These are phyloP conservation scores for Aspergillus calidoustus DNA, from an alignment of 2,329 filamentous ascomycete species.

Conservation along the genomic window DNA sequence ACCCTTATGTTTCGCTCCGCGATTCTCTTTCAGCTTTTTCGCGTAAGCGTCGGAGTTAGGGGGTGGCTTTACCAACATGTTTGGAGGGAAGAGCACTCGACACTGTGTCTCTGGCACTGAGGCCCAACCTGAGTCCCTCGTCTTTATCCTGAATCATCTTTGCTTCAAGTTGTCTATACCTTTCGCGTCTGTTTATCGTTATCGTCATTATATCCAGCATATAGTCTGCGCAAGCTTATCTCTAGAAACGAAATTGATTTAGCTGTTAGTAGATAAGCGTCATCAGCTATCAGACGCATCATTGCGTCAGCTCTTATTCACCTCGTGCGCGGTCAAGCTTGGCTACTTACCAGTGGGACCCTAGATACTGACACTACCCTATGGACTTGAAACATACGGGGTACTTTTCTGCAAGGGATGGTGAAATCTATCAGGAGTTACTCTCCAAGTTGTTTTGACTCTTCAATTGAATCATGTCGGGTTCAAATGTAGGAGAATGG, in stretches of 20 bases:
- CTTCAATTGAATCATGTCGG: not conserved
- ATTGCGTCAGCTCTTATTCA: not conserved
- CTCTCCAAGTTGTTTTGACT: not conserved
- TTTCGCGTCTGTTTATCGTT: not conserved
- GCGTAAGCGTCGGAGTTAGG: conserved; percentile 14
- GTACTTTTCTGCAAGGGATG: not conserved
- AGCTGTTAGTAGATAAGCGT: not conserved
- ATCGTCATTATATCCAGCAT: not conserved
- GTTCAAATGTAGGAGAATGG: too few relatives aligned
- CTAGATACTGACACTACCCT: not conserved
- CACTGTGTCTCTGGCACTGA: not conserved
- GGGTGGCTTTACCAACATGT: conserved; percentile 11
- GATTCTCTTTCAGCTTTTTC: conserved; percentile 11
- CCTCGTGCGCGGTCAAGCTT: not conserved
- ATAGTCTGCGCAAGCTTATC: not conserved
- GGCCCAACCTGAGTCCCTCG: not conserved
- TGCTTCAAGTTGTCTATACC: not conserved
- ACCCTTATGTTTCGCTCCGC: not conserved
- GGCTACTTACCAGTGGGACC: not conserved
- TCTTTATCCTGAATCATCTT: not conserved
- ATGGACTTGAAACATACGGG: not conserved
- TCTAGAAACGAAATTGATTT: not conserved
- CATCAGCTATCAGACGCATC: not conserved
- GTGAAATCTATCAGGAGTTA: not conserved
- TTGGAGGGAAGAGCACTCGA: not conserved